A percentile compares a stretch with the other conserved stretches of the same genome.
Conservation (phyloP, 75 land plant species). For the Larix kaempferi region DNA sequence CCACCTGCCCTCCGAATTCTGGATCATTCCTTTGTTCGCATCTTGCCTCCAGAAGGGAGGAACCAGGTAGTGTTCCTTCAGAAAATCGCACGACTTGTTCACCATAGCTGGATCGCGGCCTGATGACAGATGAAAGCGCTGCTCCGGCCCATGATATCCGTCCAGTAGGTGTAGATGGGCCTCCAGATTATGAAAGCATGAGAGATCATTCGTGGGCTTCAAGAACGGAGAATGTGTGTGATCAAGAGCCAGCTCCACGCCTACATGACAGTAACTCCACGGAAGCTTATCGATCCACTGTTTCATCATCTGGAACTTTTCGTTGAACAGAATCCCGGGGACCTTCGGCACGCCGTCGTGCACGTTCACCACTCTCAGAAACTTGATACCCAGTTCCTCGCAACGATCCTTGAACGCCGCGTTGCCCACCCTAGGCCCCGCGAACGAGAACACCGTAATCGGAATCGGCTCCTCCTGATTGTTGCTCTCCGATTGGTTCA, state of each 20-base stretch:
- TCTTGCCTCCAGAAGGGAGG: slow-evolving; percentile 64
- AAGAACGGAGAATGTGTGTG: slow-evolving; percentile 46
- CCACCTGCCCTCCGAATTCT: slow-evolving; percentile 46
- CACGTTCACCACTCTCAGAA: slow-evolving; percentile 44
- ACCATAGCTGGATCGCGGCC: slow-evolving; percentile 56
- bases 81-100: slow-evolving; percentile 56
- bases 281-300: slow-evolving; percentile 17
- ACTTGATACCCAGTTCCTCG: slow-evolving; percentile 35
- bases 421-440: slow-evolving; percentile 19
- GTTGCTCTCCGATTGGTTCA: not conserved
- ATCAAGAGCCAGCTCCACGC: slow-evolving; percentile 52
- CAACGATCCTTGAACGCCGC: slow-evolving; percentile 9
- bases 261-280: slow-evolving; percentile 56
- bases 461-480: slow-evolving; percentile 3
- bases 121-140: slow-evolving; percentile 19
- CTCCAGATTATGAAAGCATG: slow-evolving; percentile 62
- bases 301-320: slow-evolving; percentile 21
- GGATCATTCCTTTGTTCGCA: slow-evolving; percentile 60
- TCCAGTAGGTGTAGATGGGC: slow-evolving; percentile 69
- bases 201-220: slow-evolving; percentile 19
- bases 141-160: slow-evolving; percentile 52
- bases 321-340: slow-evolving; percentile 47
- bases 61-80: slow-evolving; percentile 27
- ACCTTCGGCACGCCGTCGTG: slow-evolving; percentile 58
- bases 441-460: slow-evolving; percentile 21